phyloP scores from a whole-genome alignment of 2,329 filamentous ascomycete species.

The Arachnomyces sp. region DNA sequence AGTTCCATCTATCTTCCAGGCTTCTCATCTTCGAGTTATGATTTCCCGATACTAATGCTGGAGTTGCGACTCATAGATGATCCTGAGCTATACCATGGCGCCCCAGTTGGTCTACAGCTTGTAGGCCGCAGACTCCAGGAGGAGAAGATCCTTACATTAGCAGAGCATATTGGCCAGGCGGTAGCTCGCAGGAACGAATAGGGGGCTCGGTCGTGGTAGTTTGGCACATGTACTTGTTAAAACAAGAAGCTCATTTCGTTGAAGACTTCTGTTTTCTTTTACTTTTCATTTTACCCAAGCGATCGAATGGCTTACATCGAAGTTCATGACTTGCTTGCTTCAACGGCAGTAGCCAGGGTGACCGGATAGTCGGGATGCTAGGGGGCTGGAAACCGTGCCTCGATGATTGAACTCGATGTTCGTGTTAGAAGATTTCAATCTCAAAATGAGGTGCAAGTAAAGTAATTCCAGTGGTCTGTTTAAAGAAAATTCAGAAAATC shows the following conservation, averaged over 20 bases:
- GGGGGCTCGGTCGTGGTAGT: background rate
- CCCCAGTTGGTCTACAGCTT: constrained; percentile 42
- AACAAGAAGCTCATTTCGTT: background rate
- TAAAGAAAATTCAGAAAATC: too few relatives aligned
- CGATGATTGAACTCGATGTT: too few relatives aligned
- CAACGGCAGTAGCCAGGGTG: background rate
- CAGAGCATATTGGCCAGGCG: constrained; percentile 31
- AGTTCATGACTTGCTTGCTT: background rate
- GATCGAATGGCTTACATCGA: background rate
- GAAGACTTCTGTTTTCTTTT: background rate
- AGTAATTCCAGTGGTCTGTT: too few relatives aligned
- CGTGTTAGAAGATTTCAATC: too few relatives aligned
- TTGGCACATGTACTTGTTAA: background rate
- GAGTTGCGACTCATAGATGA: constrained; percentile 34
- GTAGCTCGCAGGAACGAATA: constrained; percentile 6
- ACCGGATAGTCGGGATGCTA: background rate
- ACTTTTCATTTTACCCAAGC: background rate
- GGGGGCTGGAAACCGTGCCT: too few relatives aligned
- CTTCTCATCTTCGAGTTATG: background rate
- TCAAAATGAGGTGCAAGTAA: too few relatives aligned
- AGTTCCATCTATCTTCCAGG: constrained; percentile 17
- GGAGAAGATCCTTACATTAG: constrained; percentile 43
- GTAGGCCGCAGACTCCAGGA: constrained; percentile 45
- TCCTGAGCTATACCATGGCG: constrained; percentile 41
- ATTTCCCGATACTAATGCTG: background rate